Evolutionary conservation across 2,329 filamentous ascomycete genomes (phyloP), one percentile per base, ranked within the genome.

Genomic region (Phialophora tarda): DNA sequence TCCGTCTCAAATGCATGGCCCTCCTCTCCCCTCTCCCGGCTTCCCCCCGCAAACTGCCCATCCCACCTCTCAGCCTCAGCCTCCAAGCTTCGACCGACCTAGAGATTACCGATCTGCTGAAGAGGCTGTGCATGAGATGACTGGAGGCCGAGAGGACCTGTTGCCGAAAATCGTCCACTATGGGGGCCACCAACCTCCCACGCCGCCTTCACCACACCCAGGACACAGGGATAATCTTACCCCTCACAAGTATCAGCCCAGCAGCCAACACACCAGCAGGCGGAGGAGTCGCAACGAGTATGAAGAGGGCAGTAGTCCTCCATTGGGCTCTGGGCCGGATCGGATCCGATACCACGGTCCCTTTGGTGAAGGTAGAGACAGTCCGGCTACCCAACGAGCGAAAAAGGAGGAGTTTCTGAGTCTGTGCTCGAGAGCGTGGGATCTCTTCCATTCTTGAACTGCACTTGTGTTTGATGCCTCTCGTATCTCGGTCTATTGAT

Each of bases 91-190:
- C 1, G 79, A 77, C 59, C 88, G 94, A 66, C 83, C 89, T 11
- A 87, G 94, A 64, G 95, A 98, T 76, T 98, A 96, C 79, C 91
- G 93, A 74, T 97, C 94, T 3, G 95, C 95, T 12, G 95, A 99
- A 77, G 95, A 99, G 76, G 95, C 92, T 2, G 93, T 98, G 67
- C 91, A 92, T 65, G 92, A 95, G 70, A 80, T 99, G 69, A 89
- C 93, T 4, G 93, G 92, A 59, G 95, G 95, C n/a, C 88, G 95
- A 64, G 90, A 96, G 64, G 95, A 99, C 66, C 84, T 98, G 14
- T 83, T 97, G 59, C 95, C 95, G 24, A 95, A 94, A 78, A 88
- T 98, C 64, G 92, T 99, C 14, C 95, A 98, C 79, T 99, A 99
- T 77, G 92, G 91, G 47, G 92, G 93, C 55, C 92, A 96, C 75